Base-by-base conservation (phyloP, 176 grass and related monocot genomes). In the Zoysia japonica region DNA sequence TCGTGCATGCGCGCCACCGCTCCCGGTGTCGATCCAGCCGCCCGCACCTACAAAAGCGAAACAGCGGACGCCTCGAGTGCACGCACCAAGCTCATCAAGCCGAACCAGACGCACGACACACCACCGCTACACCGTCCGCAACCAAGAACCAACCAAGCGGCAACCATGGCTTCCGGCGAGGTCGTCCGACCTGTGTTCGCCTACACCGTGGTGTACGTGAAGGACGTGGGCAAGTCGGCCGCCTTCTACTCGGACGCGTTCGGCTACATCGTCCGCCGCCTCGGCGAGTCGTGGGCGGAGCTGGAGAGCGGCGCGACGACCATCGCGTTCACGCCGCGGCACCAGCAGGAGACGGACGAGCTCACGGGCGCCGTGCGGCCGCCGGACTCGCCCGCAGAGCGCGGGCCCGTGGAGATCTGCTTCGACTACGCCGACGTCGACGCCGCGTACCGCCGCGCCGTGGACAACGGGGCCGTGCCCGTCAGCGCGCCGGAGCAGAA, bases 361-460 rank as follows among this genome's bases (percentile, higher is more conserved):
- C 38, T 92, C 8, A 90, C 89, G 0, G 95, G 95, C 1, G 48
- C 43, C 47, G 92, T 97, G 59, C 78, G 80, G 46, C 51, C 80
- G 83, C 89, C 89, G 48, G 84, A 65, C 7, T 52, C 70, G 13
- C 53, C 19, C 15, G 36, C 54, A 1, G 87, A 85, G 71, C 78
- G 89, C 19, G 89, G 85, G 0, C 61, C 91, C n/a, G 80, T 97
- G 54, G 91, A 97, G 89, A 88, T 97, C 78, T 94, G 87, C 91
- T 97, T 97, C 80, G 81, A 83, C 77, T 97, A 87, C 67, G n/a
- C 28, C 20, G 94, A 97, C 66, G 91, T 97, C 2, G 95, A 97
- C 65, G 83, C 83, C 4, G 91, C 87, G 42, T 97, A 92, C 85
- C 63, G 42, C 41, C 75, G 67, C 47, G 91, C 89, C 17, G 85